phyloP scores from a whole-genome alignment of 306 rosid species.

The Spatholobus suberectus region DNA sequence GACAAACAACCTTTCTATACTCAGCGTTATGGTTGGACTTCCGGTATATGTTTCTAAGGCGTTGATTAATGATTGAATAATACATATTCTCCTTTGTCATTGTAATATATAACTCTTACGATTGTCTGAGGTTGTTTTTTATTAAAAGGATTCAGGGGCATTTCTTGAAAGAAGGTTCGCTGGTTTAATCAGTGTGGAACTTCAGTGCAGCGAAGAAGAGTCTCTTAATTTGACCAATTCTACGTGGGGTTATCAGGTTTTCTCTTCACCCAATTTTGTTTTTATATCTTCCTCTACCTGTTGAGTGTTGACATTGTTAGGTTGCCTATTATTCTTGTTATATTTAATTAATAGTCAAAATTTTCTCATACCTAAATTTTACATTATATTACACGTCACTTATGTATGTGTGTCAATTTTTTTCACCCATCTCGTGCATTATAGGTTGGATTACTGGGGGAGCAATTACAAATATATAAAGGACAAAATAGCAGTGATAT shows the following conservation, averaged over 20 bases:
- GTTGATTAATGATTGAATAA: background rate
- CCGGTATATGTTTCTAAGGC: slow-evolving; percentile 48
- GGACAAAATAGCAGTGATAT: slow-evolving; percentile 44
- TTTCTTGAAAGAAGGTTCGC: slow-evolving; percentile 69
- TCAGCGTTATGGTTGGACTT: slow-evolving; percentile 75
- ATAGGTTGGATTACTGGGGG: slow-evolving; percentile 71
- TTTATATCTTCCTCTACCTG: background rate
- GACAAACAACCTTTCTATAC: slow-evolving; percentile 63
- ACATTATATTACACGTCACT: background rate
- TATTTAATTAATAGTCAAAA: background rate
- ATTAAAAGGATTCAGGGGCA: slow-evolving; percentile 76
- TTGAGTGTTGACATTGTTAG: background rate
- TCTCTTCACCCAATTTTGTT: background rate
- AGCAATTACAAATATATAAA: slow-evolving; percentile 52
- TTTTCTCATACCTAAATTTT: background rate
- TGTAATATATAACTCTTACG: background rate
- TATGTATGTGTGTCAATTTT: background rate
- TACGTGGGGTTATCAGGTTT: slow-evolving; percentile 76
- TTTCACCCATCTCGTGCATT: background rate
- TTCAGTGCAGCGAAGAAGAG: slow-evolving; percentile 53
- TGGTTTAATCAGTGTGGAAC: slow-evolving; percentile 62
- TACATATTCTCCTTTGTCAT: background rate
- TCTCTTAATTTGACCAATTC: slow-evolving; percentile 54
- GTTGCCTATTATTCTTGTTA: background rate
- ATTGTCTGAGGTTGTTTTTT: background rate